Conservation (phyloP, 2,329 filamentous ascomycete species). For the Botrytis aclada region DNA sequence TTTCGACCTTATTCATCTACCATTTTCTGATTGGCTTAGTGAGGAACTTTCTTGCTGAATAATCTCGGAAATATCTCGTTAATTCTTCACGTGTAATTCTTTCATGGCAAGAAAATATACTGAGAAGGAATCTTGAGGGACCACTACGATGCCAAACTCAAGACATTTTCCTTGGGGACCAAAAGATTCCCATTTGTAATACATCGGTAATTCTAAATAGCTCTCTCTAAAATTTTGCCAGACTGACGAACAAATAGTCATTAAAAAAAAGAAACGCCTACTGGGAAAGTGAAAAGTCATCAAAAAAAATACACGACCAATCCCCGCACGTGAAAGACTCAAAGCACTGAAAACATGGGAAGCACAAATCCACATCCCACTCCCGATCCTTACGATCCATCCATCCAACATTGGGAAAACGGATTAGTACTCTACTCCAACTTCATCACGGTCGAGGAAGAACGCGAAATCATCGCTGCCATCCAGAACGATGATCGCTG, state of each 20-base stretch:
- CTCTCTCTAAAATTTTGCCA: background rate
- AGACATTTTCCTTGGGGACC: background rate
- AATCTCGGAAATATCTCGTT: background rate
- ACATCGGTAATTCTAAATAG: background rate
- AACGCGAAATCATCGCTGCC: background rate
- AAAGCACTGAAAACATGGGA: background rate
- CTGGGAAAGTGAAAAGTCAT: background rate
- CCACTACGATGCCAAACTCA: background rate
- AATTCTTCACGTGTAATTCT: background rate
- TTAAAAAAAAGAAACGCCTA: background rate
- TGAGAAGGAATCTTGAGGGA: background rate
- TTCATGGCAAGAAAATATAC: background rate
- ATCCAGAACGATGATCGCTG: conserved; percentile 7
- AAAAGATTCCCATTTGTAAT: background rate
- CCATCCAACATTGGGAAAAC: conserved; percentile 8
- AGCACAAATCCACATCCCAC: background rate
- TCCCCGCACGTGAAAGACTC: background rate
- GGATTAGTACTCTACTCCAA: background rate
- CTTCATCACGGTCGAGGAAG: background rate
- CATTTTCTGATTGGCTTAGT: background rate
- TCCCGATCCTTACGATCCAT: background rate
- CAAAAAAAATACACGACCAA: background rate
- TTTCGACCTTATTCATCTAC: background rate
- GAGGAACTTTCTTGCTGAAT: background rate
- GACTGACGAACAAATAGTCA: background rate